Conservation (phyloP, 305 asterid species). For the Rubia tinctorum region DNA sequence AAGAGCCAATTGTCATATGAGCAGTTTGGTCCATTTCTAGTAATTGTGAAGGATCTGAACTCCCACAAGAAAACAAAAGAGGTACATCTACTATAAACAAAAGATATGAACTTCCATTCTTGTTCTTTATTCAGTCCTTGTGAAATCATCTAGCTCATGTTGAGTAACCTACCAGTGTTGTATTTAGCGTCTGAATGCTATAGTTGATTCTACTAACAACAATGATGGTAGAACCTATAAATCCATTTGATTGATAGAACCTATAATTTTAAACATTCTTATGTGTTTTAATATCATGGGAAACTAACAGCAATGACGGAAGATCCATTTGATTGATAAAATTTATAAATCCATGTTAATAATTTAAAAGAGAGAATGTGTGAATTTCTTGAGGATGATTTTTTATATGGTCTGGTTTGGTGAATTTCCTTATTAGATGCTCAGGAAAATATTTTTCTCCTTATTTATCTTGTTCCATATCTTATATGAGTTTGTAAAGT, state of each 20-base stretch:
- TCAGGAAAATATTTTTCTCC: slow-evolving; percentile 24
- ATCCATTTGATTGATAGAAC: no score
- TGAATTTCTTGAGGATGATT: not conserved
- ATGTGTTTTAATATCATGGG: not conserved
- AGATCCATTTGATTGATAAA: not conserved
- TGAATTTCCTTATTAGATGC: slow-evolving; percentile 6
- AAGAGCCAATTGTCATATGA: slow-evolving; percentile 83
- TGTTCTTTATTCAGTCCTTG: no score
- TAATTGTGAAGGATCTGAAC: slow-evolving; percentile 89
- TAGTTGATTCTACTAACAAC: no score
- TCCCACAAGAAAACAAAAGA: slow-evolving; percentile 94
- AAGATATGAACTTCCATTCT: no score
- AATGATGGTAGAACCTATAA: no score
- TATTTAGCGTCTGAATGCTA: no score
- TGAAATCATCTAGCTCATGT: no score
- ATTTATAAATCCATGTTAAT: not conserved
- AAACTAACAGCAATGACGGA: not conserved
- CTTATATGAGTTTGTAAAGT: slow-evolving; percentile 14
- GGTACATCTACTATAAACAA: slow-evolving; percentile 29
- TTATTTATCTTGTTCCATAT: slow-evolving; percentile 15
- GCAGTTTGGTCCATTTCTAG: slow-evolving; percentile 85
- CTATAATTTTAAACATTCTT: no score
- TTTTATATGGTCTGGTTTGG: slow-evolving; percentile 7
- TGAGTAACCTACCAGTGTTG: no score
- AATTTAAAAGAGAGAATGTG: no score